phyloP scores from a whole-genome alignment of 306 rosid genomes.

The Inga leiocalycina region DNA sequence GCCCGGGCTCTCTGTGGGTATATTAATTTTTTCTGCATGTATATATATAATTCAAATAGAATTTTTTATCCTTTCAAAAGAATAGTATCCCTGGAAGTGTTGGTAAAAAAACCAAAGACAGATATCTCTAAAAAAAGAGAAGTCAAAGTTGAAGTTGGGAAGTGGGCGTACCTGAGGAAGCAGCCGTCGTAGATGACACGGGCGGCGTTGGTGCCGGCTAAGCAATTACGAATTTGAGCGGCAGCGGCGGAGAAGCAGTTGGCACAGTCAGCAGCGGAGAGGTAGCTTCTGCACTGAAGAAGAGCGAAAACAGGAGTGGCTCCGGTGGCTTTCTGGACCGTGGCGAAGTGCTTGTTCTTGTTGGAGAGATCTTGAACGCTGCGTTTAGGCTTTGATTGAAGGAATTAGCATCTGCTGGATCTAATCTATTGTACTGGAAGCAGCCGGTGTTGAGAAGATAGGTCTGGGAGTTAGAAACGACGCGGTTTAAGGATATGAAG shows the following conservation, averaged over 20 bases:
- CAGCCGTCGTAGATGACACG: slow-evolving; percentile 4
- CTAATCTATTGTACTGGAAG: not conserved
- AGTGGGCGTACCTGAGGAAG: not conserved
- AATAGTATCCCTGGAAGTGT: too few relatives aligned
- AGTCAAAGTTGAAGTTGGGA: not conserved
- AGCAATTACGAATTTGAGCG: not conserved
- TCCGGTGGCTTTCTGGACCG: not conserved
- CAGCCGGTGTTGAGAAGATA: not conserved
- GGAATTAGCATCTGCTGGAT: not conserved
- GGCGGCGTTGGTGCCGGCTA: not conserved
- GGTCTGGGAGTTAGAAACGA: not conserved
- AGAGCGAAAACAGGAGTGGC: not conserved
- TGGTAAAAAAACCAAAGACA: too few relatives aligned
- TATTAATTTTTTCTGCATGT: too few relatives aligned
- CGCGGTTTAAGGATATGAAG: not conserved
- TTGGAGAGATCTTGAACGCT: not conserved
- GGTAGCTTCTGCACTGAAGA: not conserved
- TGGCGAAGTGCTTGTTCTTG: not conserved
- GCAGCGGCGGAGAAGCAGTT: not conserved
- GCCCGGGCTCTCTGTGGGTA: too few relatives aligned
- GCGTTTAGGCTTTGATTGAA: not conserved
- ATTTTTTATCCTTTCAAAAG: not conserved
- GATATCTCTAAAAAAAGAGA: not conserved
- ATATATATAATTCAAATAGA: not conserved
- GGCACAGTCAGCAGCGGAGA: not conserved